Base-by-base conservation (phyloP, 2,329 filamentous ascomycete genomes). In the Aureobasidium namibiae region DNA sequence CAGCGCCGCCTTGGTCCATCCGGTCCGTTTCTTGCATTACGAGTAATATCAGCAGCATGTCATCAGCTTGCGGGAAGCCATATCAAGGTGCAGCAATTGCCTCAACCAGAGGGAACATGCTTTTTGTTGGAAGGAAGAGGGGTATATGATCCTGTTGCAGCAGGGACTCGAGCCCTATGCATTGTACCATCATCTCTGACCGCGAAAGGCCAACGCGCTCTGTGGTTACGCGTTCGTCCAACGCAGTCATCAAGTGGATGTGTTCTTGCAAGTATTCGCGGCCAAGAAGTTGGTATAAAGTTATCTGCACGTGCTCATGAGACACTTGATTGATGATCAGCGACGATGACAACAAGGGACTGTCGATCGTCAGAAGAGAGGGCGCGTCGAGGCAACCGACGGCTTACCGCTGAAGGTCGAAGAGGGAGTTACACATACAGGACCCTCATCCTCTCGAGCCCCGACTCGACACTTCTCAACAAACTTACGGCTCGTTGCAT, bases 401-500 rank as follows among this genome's bases (percentile, higher is more conserved):
- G 5, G 38, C 29, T 34, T 21, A 44, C 29, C n/a, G 38, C 10
- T 21, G 24, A 56, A 34, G 11, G 45, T 18, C 39, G 45, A 56
- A 56, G 42, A 39, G 50, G 34, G 42, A 45, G 39, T 24, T 56
- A 45, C 52, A 36, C 52, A 33, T 38, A 36, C 2, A 8, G 3
- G 21, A 36, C 11, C 3, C n/a, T 23, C 34, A 14, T 54, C n/a
- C 26, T 21, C 13, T 11, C 26, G 16, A 44, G n/a, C 42, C 50
- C 36, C 38, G 38, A 54, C 39, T 44, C 52, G 39, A 44, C 42
- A n/a, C 8, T 24, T 4, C 52, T 56, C 52, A 56, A 56, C 52
- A 45, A n/a, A 45, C 39, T 45, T 26, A 39, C 52, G 52, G 52
- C 52, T 56, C 21, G 16, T 44, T 45, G 52, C 39, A 56, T 56